A percentile compares a stretch with the other conserved stretches of the same genome.
These are phyloP conservation scores for Diospyros kaki DNA, from an alignment of 148 eudicot genomes.

Conservation along the genomic window DNA sequence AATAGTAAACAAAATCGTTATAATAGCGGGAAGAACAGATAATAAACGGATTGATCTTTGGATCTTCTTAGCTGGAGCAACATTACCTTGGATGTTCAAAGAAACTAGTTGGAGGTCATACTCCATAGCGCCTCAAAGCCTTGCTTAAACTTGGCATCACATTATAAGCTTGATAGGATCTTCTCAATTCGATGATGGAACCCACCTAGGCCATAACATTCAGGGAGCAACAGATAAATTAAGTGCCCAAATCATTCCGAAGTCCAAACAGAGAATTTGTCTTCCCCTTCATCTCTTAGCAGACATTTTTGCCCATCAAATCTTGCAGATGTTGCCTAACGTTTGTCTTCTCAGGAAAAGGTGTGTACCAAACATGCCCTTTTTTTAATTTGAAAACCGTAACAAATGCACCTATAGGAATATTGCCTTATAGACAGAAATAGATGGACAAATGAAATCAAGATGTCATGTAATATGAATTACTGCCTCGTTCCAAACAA, in stretches of 20 bases:
- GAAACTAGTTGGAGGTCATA: conserved; percentile 23
- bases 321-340: background rate
- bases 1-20: no score
- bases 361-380: background rate
- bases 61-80: background rate
- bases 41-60: background rate
- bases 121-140: conserved; percentile 83
- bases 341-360: background rate
- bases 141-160: conserved; percentile 91
- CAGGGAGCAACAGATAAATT: background rate
- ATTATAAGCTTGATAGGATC: conserved; percentile 97
- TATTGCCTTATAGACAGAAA: no score
- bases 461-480: no score
- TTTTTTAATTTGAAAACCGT: no score
- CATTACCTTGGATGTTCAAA: conserved; percentile 1
- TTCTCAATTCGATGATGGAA: conserved; percentile 86
- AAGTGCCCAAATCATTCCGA: background rate
- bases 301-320: background rate
- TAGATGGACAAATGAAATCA: no score
- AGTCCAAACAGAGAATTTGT: background rate
- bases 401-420: no score
- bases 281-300: no score
- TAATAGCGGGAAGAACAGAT: background rate
- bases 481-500: no score
- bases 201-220: conserved; percentile 59